These are phyloP conservation scores for Discostella stelligera DNA, from an alignment of 352 stramenopile species.

Conservation along the genomic window DNA sequence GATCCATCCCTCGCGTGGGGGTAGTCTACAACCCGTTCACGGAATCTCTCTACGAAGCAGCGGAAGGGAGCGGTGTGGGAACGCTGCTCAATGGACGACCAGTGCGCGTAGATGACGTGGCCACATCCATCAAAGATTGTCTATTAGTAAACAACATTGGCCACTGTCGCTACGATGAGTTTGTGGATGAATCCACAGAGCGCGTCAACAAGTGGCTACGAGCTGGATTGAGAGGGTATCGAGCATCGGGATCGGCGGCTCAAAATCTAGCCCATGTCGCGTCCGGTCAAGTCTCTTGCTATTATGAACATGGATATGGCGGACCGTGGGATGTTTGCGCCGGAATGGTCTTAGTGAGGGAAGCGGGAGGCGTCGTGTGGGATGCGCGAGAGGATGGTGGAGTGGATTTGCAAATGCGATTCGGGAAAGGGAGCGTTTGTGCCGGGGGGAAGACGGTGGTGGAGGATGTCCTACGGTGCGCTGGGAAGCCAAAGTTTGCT, in stretches of 20 bases:
- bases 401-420: conserved; percentile 39
- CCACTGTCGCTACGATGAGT: conserved; percentile 38
- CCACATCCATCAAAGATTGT: conserved; percentile 44
- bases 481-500: conserved; percentile 37
- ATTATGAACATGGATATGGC: conserved; percentile 51
- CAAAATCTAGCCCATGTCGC: conserved; percentile 54
- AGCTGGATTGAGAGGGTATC: conserved; percentile 45
- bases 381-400: conserved; percentile 29
- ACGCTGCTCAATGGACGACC: conserved; percentile 39
- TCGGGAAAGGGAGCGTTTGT: conserved; percentile 50
- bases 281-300: conserved; percentile 47
- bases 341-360: conserved; percentile 47
- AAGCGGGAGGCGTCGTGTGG: conserved; percentile 46
- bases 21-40: conserved; percentile 89
- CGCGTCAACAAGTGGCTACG: conserved; percentile 48
- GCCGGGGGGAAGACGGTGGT: conserved; percentile 36
- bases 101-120: conserved; percentile 36
- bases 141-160: conserved; percentile 58
- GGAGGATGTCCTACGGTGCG: conserved; percentile 39
- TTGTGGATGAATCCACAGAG: conserved; percentile 46
- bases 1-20: conserved; percentile 69
- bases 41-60: conserved; percentile 48
- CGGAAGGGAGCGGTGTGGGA: conserved; percentile 36
- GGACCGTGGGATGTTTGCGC: conserved; percentile 50
- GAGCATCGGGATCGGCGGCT: conserved; percentile 45